Base-by-base conservation (phyloP, 192 early-diverging fungal species). In the Coemansia sp. region DNA sequence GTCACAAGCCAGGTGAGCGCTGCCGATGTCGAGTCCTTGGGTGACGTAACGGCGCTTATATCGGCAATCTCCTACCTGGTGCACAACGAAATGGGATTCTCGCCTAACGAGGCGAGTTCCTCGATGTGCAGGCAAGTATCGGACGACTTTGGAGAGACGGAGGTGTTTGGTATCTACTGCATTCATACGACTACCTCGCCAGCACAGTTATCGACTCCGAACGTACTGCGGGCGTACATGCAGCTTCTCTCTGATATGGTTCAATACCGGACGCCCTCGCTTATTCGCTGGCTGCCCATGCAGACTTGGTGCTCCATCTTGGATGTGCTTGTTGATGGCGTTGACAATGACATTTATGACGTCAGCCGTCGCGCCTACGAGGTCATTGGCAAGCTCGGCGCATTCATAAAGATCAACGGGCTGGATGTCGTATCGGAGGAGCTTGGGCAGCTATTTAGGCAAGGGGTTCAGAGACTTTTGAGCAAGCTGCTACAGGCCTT, bases 1-100 rank as follows among this genome's bases (percentile, higher is more conserved):
- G 5, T 26, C 0, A 21, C 50, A 7, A 14, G 23, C 20, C 64
- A 69, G 18, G 18, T 31, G 2, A 59, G 57, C 20, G 46, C 65
- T 16, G 34, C 56, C 9, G 73, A 73, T 31, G 36, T 76, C 11
- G 78, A 76, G 23, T 62, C 70, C 35, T 48, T 76, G 31, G 38
- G 58, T 45, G 63, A 68, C 35, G 45, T 63, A 14, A 76, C 63
- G 9, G 60, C 73, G 26, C 58, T 81, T 40, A 76, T 72, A 14
- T 71, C 69, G 26, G 64, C 72, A 0, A 56, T 81, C 3, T 73
- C 78, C 9, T 65, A 81, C 13, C 55, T 81, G 4, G 69, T 81
- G 13, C 70, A 57, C 59, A 81, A 81, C 53, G 78, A 81, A 36
- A 76, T 81, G 72, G 78, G 78, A 3, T 76, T 81, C 45, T 66